These are phyloP conservation scores for Phaeosphaeriaceae sp. DNA, from an alignment of 2,329 filamentous ascomycete genomes.

Conservation along the genomic window DNA sequence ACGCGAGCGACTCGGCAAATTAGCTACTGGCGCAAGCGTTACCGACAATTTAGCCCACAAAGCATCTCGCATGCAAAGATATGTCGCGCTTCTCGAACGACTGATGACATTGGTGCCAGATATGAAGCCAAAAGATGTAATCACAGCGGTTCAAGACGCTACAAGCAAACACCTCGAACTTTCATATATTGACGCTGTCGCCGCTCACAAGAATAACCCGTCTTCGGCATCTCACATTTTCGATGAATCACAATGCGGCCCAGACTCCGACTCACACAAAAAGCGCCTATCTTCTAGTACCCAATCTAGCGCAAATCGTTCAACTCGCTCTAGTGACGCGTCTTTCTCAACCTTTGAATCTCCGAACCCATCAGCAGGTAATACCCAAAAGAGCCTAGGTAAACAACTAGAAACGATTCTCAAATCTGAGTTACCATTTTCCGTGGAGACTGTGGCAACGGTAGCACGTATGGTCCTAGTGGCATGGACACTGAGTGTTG, in stretches of 20 bases:
- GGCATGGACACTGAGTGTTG: conserved; percentile 42
- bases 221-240: not conserved
- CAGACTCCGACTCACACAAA: conserved; percentile 3
- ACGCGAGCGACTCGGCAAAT: conserved; percentile 32
- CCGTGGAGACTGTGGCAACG: conserved; percentile 27
- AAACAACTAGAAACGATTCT: conserved; percentile 33
- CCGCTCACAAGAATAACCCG: conserved; percentile 1
- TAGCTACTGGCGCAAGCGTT: conserved; percentile 20
- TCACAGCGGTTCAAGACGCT: conserved; percentile 26
- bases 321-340: conserved; percentile 14
- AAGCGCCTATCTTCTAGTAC: conserved; percentile 9
- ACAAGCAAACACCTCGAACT: conserved; percentile 27
- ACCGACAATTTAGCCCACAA: conserved; percentile 33
- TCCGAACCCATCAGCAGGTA: conserved; percentile 7
- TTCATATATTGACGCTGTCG: conserved; percentile 29
- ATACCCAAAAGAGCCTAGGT: conserved; percentile 27
- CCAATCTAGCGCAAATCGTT: conserved; percentile 3
- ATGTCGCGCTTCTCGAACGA: conserved; percentile 36
- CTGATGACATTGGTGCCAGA: conserved; percentile 37
- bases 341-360: not conserved
- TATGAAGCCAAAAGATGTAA: conserved; percentile 25
- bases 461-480: conserved; percentile 39
- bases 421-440: conserved; percentile 34
- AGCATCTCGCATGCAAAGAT: conserved; percentile 35
- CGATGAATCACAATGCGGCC: conserved; percentile 5